Evolutionary conservation across 148 eudicot genomes (phyloP).

Genomic region (Camellia sinensis): DNA sequence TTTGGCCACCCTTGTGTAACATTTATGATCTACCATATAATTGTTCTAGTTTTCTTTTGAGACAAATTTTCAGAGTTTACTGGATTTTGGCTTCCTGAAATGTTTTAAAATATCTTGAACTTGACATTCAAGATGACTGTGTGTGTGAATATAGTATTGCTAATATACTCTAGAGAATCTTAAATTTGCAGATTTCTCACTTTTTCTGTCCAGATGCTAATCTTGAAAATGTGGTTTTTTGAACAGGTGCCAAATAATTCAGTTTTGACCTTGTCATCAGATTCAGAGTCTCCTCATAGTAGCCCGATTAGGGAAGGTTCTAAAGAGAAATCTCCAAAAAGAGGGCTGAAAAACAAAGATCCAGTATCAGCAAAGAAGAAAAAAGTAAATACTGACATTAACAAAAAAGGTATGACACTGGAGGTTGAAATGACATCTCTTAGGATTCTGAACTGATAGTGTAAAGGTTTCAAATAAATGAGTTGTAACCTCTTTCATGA

Average conservation of each 20-base stretch:
- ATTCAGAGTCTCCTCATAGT: slow-evolving; percentile 58
- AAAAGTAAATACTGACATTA: slow-evolving; percentile 23
- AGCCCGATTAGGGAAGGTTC: slow-evolving; percentile 25
- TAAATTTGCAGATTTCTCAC: background rate
- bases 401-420: slow-evolving; percentile 26
- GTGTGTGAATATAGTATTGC: background rate
- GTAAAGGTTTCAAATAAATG: background rate
- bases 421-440: background rate
- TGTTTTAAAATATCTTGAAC: background rate
- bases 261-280: slow-evolving; percentile 68
- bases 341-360: slow-evolving; percentile 38
- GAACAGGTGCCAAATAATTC: slow-evolving; percentile 50
- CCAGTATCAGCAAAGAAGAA: slow-evolving; percentile 27
- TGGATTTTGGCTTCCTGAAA: background rate
- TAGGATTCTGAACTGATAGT: background rate
- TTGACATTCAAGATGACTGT: background rate
- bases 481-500: background rate
- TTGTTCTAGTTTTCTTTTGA: background rate
- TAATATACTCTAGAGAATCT: background rate
- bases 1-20: background rate
- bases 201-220: background rate
- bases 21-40: background rate
- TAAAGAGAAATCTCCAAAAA: slow-evolving; percentile 52
- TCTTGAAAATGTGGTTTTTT: slow-evolving; percentile 6
- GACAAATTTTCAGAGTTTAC: background rate